A percentile compares a stretch with the other conserved stretches of the same genome.
Evolutionary conservation across 164 flowering plant species (phyloP).

Genomic region (Sextonia rubra): DNA sequence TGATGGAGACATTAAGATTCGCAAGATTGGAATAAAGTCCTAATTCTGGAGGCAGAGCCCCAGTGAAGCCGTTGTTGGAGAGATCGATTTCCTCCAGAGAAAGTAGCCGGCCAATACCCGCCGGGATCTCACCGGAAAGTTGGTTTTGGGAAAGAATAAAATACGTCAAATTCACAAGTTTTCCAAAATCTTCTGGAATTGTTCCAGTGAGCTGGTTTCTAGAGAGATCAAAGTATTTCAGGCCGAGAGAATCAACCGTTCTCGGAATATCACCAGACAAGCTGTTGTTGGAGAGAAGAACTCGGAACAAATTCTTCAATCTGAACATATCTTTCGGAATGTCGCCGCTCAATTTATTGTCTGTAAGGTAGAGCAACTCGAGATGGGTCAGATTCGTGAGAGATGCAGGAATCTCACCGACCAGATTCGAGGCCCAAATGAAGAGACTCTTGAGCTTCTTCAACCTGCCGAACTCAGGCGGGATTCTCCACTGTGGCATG

Average conservation of each 20-base stretch:
- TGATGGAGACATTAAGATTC: too few species aligned
- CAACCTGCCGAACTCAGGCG: constrained; percentile 42
- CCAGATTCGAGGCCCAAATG: constrained; percentile 36
- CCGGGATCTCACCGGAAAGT: constrained; percentile 46
- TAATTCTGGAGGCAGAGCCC: too few species aligned
- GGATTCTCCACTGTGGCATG: constrained; percentile 29
- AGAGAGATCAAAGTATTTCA: constrained; percentile 46
- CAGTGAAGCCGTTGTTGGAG: too few species aligned
- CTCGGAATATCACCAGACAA: constrained; percentile 60
- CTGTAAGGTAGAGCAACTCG: constrained; percentile 39
- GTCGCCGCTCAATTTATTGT: constrained; percentile 43
- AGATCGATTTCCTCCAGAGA: too few species aligned
- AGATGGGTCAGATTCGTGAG: constrained; percentile 33
- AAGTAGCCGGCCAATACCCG: too few species aligned
- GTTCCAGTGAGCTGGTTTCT: too few species aligned
- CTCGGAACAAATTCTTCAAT: constrained; percentile 38
- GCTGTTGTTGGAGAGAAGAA: constrained; percentile 41
- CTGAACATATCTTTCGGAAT: constrained; percentile 51
- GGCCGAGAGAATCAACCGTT: constrained; percentile 25
- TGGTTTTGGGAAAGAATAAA: too few species aligned
- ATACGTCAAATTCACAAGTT: too few species aligned
- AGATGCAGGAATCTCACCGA: constrained; percentile 58
- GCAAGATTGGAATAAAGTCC: too few species aligned
- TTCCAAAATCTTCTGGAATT: too few species aligned
- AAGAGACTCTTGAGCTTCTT: constrained; percentile 42